A percentile compares a stretch with the other conserved stretches of the same genome.
These are phyloP conservation scores for Trichophyton equinum DNA, from an alignment of 2,329 filamentous ascomycete genomes.

Conservation along the genomic window DNA sequence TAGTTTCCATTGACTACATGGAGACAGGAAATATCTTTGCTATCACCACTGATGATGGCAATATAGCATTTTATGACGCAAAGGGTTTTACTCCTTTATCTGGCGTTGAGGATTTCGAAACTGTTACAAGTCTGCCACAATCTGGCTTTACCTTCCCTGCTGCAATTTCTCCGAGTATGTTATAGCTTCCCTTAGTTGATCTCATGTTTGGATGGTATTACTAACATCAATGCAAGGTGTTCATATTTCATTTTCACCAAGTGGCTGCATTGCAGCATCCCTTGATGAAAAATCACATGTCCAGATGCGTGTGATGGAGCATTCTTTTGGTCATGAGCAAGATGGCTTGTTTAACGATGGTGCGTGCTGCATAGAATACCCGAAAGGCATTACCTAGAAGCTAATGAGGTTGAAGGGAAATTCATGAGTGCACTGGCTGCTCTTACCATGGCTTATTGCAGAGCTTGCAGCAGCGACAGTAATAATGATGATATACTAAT, in stretches of 20 bases:
- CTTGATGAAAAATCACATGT: slow-evolving; percentile 29
- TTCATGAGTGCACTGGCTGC: slow-evolving; percentile 46
- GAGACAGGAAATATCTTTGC: slow-evolving; percentile 61
- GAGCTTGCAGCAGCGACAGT: slow-evolving; percentile 35
- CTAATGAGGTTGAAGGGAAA: slow-evolving; percentile 21
- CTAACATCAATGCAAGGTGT: slow-evolving; percentile 18
- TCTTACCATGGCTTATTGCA: slow-evolving; percentile 43
- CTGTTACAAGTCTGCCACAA: slow-evolving; percentile 59
- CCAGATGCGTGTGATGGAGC: slow-evolving; percentile 28
- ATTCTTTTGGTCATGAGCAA: slow-evolving; percentile 27
- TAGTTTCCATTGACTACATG: slow-evolving; percentile 55
- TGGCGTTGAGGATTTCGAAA: slow-evolving; percentile 50
- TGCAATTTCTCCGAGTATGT: slow-evolving; percentile 49
- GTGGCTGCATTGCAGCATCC: slow-evolving; percentile 28
- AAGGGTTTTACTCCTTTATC: slow-evolving; percentile 57
- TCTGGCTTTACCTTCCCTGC: slow-evolving; percentile 59
- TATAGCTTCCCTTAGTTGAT: background rate
- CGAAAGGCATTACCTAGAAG: background rate
- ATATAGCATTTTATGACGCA: slow-evolving; percentile 66
- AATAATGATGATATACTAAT: slow-evolving; percentile 62
- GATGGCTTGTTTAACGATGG: slow-evolving; percentile 28
- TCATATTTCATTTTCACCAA: slow-evolving; percentile 34
- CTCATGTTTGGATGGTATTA: background rate
- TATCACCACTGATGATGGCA: slow-evolving; percentile 66
- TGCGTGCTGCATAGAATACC: slow-evolving; percentile 14